A percentile compares a stretch with the other conserved stretches of the same genome.
Conservation (phyloP, 768 basidiomycete genomes). For the Galerina sulciceps region DNA sequence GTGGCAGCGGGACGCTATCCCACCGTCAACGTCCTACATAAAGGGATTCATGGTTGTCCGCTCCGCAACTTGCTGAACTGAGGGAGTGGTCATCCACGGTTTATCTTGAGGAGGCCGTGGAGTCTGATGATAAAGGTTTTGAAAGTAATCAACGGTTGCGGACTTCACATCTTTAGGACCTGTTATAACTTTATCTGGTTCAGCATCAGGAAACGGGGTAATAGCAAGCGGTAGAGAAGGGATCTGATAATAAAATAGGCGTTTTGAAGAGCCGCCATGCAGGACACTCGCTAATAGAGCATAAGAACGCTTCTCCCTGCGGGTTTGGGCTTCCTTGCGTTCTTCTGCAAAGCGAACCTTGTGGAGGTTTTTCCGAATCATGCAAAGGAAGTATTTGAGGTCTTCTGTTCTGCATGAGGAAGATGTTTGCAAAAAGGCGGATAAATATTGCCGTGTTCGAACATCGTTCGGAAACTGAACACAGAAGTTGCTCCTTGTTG, state of each 20-base stretch:
- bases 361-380: neutral
- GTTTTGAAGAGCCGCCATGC: constrained; percentile 10
- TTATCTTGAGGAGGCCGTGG: constrained; percentile 11
- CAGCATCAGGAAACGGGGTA: neutral
- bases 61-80: constrained; percentile 11
- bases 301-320: neutral
- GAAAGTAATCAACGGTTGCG: constrained; percentile 9
- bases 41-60: no score
- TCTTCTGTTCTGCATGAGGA: neutral
- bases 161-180: constrained; percentile 15
- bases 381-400: neutral
- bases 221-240: constrained; percentile 1
- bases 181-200: constrained; percentile 1
- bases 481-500: neutral
- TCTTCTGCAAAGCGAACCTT: constrained; percentile 7
- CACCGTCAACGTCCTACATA: no score
- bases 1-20: no score
- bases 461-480: neutral
- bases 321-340: neutral
- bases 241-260: neutral
- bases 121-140: constrained; percentile 12
- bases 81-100: constrained; percentile 27
- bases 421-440: neutral
- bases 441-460: neutral
- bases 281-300: neutral